These are phyloP conservation scores for Globisporangium barbulae DNA, from an alignment of 352 stramenopile species.

Conservation along the genomic window DNA sequence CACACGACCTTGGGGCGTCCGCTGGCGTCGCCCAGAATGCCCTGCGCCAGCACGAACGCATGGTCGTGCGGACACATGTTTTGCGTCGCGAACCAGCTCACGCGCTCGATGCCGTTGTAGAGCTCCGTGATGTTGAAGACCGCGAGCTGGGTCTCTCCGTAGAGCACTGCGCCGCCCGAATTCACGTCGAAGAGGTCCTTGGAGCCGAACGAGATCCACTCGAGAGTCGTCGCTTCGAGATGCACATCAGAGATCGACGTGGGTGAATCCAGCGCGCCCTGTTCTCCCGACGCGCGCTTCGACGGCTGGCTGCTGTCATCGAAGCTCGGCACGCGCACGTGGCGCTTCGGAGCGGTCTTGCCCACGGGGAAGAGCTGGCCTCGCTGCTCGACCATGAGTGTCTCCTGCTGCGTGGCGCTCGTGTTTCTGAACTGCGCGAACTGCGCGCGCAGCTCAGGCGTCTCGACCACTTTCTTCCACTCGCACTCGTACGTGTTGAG, in stretches of 20 bases:
- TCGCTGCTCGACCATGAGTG: slow-evolving; percentile 65
- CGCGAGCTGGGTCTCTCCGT: slow-evolving; percentile 88
- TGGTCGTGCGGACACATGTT: slow-evolving; percentile 94
- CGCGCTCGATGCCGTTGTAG: slow-evolving; percentile 54
- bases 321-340: slow-evolving; percentile 41
- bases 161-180: slow-evolving; percentile 83
- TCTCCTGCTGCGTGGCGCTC: slow-evolving; percentile 57
- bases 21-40: slow-evolving; percentile 82
- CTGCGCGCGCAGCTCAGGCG: slow-evolving; percentile 66
- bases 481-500: slow-evolving; percentile 94
- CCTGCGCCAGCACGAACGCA: slow-evolving; percentile 91
- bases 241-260: slow-evolving; percentile 28
- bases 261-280: slow-evolving; percentile 22
- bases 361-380: slow-evolving; percentile 84
- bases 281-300: not conserved
- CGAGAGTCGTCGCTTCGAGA: slow-evolving; percentile 12
- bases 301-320: slow-evolving; percentile 8
- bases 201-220: slow-evolving; percentile 80
- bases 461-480: slow-evolving; percentile 91
- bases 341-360: slow-evolving; percentile 58
- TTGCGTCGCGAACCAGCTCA: slow-evolving; percentile 90
- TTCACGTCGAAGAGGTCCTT: slow-evolving; percentile 76
- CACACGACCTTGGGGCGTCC: slow-evolving; percentile 87
- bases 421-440: slow-evolving; percentile 93
- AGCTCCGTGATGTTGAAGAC: slow-evolving; percentile 85